A percentile compares a stretch with the other conserved stretches of the same genome.
Evolutionary conservation across 192 early-diverging fungal species (phyloP).

Genomic region (Coemansia sp.): DNA sequence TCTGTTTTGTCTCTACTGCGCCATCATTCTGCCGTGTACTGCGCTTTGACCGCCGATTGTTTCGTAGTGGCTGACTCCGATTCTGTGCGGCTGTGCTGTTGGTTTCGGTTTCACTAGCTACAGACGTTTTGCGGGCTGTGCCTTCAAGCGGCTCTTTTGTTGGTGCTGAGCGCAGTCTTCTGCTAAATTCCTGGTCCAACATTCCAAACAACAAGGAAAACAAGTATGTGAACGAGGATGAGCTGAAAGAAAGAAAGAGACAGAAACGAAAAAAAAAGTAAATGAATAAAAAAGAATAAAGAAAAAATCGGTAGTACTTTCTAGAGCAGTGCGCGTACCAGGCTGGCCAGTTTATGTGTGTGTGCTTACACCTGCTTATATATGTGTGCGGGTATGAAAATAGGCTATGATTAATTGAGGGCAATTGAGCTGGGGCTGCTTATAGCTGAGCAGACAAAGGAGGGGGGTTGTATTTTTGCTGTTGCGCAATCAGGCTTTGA

Average conservation of each 20-base stretch:
- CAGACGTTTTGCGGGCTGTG: neutral
- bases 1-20: neutral
- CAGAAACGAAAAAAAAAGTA: neutral
- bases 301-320: slow-evolving; percentile 2
- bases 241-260: neutral
- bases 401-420: neutral
- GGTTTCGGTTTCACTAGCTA: slow-evolving; percentile 3
- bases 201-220: neutral
- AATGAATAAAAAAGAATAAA: slow-evolving; percentile 2
- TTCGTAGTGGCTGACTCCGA: neutral
- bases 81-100: neutral
- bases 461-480: too few species aligned
- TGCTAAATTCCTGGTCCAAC: slow-evolving; percentile 33
- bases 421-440: too few species aligned
- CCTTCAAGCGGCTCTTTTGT: neutral
- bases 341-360: neutral
- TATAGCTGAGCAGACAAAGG: too few species aligned
- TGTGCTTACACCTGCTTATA: too few species aligned
- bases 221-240: neutral
- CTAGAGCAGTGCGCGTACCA: neutral
- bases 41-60: neutral
- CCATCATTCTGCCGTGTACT: neutral
- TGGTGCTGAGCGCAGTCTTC: slow-evolving; percentile 27
- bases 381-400: neutral
- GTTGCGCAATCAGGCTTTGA: neutral